A percentile compares a stretch with the other conserved stretches of the same genome.
Evolutionary conservation across 331 rosid genomes (phyloP).

Genomic region (Arachis monticola): DNA sequence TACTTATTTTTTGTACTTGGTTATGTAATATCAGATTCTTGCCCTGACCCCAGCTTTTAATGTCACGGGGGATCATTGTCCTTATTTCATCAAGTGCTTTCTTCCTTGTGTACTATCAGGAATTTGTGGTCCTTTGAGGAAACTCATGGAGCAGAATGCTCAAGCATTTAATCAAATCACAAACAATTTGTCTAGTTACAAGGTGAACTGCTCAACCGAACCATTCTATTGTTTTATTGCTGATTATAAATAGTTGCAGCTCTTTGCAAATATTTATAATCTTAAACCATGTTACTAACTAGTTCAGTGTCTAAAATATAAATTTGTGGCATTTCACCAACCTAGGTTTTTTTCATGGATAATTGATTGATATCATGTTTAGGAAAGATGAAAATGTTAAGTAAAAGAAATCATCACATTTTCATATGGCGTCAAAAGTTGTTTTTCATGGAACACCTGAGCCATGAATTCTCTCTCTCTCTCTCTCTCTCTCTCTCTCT

Average conservation of each 20-base stretch:
- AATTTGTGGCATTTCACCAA: conserved; percentile 20
- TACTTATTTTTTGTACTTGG: not conserved
- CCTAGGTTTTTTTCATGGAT: conserved; percentile 7
- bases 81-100: conserved; percentile 35
- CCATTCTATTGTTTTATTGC: conserved; percentile 14
- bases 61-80: conserved; percentile 10
- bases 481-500: too few species aligned
- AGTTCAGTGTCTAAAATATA: conserved; percentile 3
- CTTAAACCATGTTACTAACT: conserved; percentile 2
- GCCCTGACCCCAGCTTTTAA: not conserved
- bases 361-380: conserved; percentile 14
- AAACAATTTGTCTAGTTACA: conserved; percentile 76
- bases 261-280: not conserved
- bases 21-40: not conserved
- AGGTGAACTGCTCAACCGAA: conserved; percentile 59
- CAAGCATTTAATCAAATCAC: conserved; percentile 78
- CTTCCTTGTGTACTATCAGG: conserved; percentile 57
- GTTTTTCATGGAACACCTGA: not conserved
- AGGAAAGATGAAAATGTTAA: conserved; percentile 18
- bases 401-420: not conserved
- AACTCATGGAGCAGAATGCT: conserved; percentile 88
- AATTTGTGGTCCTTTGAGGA: conserved; percentile 65
- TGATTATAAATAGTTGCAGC: conserved; percentile 14
- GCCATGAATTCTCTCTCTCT: not conserved
- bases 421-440: not conserved